These are phyloP conservation scores for Sugiyamaella marilandica DNA, from an alignment of 805 yeast genomes.

Conservation along the genomic window DNA sequence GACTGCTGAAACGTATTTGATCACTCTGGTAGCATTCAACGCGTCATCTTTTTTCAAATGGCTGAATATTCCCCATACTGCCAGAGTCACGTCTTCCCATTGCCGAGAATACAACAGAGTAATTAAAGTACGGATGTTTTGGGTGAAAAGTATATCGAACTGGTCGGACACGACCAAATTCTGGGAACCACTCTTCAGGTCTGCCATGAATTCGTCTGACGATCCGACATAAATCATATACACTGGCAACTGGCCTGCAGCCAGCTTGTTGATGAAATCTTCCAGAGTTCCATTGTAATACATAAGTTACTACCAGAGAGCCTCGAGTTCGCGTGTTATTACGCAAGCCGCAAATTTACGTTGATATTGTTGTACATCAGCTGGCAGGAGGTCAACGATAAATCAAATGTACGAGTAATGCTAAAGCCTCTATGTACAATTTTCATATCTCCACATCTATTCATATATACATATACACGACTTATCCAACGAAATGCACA, in stretches of 20 bases:
- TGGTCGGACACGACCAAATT: constrained; percentile 1
- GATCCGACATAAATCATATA: constrained; percentile 5
- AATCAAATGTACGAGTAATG: too few relatives aligned
- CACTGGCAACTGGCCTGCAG: background rate
- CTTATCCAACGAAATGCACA: too few relatives aligned
- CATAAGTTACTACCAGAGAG: background rate
- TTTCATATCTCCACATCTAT: too few relatives aligned
- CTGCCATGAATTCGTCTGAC: constrained; percentile 2
- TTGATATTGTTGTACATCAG: too few relatives aligned
- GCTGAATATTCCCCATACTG: constrained; percentile 5
- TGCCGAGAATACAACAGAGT: background rate
- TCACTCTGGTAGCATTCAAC: background rate
- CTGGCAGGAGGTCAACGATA: too few relatives aligned
- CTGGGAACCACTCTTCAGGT: background rate
- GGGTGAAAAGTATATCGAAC: constrained; percentile 1
- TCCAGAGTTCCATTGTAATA: background rate
- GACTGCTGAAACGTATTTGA: constrained; percentile 4
- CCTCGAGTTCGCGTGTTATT: background rate
- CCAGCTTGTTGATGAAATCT: background rate
- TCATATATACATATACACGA: too few relatives aligned
- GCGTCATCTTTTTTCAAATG: constrained; percentile 5
- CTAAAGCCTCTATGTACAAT: too few relatives aligned
- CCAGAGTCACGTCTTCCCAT: background rate
- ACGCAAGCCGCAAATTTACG: background rate
- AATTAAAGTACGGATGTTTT: background rate